phyloP scores from a whole-genome alignment of 1,284 basidiomycete species.

The Leccinum pachyderme region DNA sequence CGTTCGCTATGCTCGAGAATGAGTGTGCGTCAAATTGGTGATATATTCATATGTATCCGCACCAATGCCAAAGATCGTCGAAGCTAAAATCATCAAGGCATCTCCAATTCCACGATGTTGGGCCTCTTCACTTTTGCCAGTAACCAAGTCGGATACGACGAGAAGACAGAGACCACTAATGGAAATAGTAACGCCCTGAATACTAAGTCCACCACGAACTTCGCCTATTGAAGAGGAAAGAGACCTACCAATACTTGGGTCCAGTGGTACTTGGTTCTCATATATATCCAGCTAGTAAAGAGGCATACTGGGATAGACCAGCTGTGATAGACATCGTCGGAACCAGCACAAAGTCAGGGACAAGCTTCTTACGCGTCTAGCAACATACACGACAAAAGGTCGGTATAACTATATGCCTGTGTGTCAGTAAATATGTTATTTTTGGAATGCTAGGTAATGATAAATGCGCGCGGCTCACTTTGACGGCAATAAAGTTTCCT shows the following conservation, averaged over 20 bases:
- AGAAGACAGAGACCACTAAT: slow-evolving; percentile 73
- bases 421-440: neutral
- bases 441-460: neutral
- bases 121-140: slow-evolving; percentile 65
- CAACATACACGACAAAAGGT: slow-evolving; percentile 84
- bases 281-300: slow-evolving; percentile 75
- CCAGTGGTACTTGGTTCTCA: slow-evolving; percentile 78
- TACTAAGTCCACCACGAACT: neutral
- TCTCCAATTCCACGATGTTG: slow-evolving; percentile 69
- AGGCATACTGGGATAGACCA: slow-evolving; percentile 87
- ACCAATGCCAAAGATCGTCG: slow-evolving; percentile 83
- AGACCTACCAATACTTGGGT: slow-evolving; percentile 66
- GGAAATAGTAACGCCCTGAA: slow-evolving; percentile 69
- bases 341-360: neutral
- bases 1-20: slow-evolving; percentile 55
- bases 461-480: slow-evolving; percentile 39
- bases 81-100: slow-evolving; percentile 79
- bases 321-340: slow-evolving; percentile 34
- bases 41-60: slow-evolving; percentile 28
- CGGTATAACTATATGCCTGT: slow-evolving; percentile 80
- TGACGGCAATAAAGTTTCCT: slow-evolving; percentile 80
- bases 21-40: neutral
- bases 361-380: slow-evolving; percentile 65
- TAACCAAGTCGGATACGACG: slow-evolving; percentile 68
- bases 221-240: neutral